Evolutionary conservation across 2,329 filamentous ascomycete species (phyloP), one percentile per base, ranked within the genome.

Genomic region (Stemphylium lycopersici): DNA sequence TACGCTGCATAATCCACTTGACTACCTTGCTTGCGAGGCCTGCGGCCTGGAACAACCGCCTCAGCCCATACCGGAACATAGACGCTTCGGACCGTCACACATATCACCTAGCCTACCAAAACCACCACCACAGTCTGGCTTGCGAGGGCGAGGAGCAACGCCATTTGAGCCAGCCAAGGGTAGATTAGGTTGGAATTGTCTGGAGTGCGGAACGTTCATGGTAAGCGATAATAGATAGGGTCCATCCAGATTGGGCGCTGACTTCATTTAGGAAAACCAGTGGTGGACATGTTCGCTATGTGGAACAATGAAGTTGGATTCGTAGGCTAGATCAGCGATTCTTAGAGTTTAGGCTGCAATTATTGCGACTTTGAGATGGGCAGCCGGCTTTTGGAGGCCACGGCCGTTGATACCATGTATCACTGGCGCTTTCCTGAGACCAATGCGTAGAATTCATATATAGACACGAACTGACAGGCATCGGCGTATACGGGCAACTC

Each of bases 261-360:
- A 46, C 15, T 18, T 6, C 5, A 16, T 29, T 18, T 16, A 41
- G 46, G 46, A 87, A 68, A 80, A 78, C 16, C 75, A 84, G 62
- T 88, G 84, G 84, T 87, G 84, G 85, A 87, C 84, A 4, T 88
- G 85, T 62, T 80, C 81, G 12, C 76, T 76, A 10, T 88, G 85
- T 68, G 84, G 85, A 44, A 76, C 71, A 7, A 84, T 87, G 83
- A 87, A 87, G 56, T 45, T 63, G 6, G 69, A 73, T 16, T 73
- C 70, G 3, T 72, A 52, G 34, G 32, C 15, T 29, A 16, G 10
- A 11, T 11, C 26, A 11, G 7, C 26, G 26, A 10, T 29, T 6
- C 6, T 6, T 18, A 10, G 10, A 4, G 12, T 6, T 15, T 8
- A 16, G 7, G 8, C 24, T 6, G 12, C n/a, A 13, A 13, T 6